Conservation (phyloP, 371 early-diverging fungal genomes). For the Sporodiniella umbellata region DNA sequence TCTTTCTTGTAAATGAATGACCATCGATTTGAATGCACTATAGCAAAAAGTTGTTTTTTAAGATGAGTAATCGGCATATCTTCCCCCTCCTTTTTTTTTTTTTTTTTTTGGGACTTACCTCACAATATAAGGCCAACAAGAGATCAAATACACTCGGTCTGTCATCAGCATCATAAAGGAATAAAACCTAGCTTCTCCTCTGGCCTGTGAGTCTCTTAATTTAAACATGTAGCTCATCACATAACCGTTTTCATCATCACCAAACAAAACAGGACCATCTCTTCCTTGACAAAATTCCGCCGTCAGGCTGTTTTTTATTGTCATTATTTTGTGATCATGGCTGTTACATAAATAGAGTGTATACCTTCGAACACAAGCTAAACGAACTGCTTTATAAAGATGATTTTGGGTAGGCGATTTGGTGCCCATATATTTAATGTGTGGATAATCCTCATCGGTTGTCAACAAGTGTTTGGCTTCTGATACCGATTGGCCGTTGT, state of each 20-base stretch:
- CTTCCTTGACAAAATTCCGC: constrained; percentile 68
- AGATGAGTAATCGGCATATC: too few relatives aligned
- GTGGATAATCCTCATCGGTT: constrained; percentile 42
- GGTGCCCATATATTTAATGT: constrained; percentile 45
- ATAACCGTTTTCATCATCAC: constrained; percentile 71
- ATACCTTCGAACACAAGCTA: constrained; percentile 66
- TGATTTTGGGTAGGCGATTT: constrained; percentile 49
- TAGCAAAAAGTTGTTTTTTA: neutral
- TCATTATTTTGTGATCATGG: too few relatives aligned
- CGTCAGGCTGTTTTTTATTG: constrained; percentile 66
- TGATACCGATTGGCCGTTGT: constrained; percentile 9
- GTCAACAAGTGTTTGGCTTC: constrained; percentile 45
- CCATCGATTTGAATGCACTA: constrained; percentile 57
- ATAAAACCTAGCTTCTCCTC: constrained; percentile 67
- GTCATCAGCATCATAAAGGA: constrained; percentile 69
- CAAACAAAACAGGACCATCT: constrained; percentile 74
- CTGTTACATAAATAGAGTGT: too few relatives aligned
- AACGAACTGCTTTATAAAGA: constrained; percentile 50
- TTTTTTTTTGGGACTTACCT: constrained; percentile 32
- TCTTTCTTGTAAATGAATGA: constrained; percentile 54
- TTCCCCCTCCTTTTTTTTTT: neutral
- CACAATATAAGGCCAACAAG: constrained; percentile 69
- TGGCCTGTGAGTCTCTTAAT: constrained; percentile 64
- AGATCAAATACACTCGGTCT: constrained; percentile 65
- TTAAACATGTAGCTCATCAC: constrained; percentile 74